A percentile compares a stretch with the other conserved stretches of the same genome.
Conservation (phyloP, 495 filamentous ascomycete genomes). For the Tuber magnatum region DNA sequence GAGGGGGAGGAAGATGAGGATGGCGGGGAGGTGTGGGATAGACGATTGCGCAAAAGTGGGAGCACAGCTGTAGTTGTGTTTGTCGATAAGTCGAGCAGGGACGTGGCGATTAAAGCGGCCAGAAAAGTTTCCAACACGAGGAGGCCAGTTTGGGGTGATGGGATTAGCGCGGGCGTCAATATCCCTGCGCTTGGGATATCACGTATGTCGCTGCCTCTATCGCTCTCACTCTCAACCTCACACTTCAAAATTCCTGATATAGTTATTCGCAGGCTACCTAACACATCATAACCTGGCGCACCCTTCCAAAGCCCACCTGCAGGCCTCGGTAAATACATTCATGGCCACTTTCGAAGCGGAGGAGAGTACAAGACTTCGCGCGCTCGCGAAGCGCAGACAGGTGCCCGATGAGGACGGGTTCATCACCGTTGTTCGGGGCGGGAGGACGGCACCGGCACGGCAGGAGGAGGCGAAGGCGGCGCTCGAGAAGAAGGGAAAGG, state of each 20-base stretch:
- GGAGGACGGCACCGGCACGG: constrained; percentile 62
- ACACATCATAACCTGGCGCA: constrained; percentile 61
- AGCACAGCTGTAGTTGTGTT: constrained; percentile 72
- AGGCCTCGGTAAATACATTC: constrained; percentile 68
- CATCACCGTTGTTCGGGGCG: constrained; percentile 76
- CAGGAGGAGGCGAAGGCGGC: constrained; percentile 67
- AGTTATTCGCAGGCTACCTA: constrained; percentile 49
- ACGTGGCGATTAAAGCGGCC: constrained; percentile 65
- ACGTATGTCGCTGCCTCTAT: constrained; percentile 41
- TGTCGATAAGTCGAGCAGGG: constrained; percentile 68
- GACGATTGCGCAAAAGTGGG: constrained; percentile 63
- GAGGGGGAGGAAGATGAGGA: too few species aligned
- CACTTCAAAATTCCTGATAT: constrained; percentile 3
- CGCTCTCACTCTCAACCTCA: constrained; percentile 8
- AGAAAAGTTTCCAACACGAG: constrained; percentile 51
- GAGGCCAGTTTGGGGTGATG: constrained; percentile 59
- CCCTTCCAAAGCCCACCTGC: constrained; percentile 56
- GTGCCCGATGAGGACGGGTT: constrained; percentile 94
- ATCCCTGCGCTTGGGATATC: constrained; percentile 53
- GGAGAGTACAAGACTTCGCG: constrained; percentile 58
- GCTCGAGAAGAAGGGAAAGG: constrained; percentile 60
- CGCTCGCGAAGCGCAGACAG: constrained; percentile 57
- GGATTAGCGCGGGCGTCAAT: constrained; percentile 45
- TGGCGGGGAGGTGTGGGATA: constrained; percentile 62
- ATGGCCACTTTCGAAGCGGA: constrained; percentile 64